These are phyloP conservation scores for Nannochloropsis oceanica DNA, from an alignment of 108 stramenopile species.

Conservation along the genomic window DNA sequence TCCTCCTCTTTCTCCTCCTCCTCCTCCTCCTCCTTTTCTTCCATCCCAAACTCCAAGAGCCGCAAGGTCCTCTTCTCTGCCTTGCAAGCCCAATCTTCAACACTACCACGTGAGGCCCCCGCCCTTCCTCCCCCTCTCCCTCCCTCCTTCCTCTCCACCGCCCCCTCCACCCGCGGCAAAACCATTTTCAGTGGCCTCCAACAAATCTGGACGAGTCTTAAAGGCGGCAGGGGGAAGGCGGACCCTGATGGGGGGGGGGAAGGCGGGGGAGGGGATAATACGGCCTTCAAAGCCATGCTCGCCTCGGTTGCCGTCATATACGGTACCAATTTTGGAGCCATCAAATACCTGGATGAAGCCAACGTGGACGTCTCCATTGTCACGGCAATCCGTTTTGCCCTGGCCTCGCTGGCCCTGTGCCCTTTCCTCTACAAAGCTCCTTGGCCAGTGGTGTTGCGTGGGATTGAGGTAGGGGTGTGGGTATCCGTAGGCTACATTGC, in stretches of 20 bases:
- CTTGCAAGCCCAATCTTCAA: neutral
- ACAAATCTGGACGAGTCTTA: neutral
- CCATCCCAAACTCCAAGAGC: too few relatives aligned
- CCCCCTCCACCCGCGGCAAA: neutral
- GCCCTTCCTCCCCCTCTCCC: neutral
- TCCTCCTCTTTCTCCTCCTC: neutral
- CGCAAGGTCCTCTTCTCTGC: too few relatives aligned
- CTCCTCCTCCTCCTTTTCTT: neutral
- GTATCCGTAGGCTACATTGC: slow-evolving; percentile 66
- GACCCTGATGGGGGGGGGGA: neutral
- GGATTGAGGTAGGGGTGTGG: slow-evolving; percentile 66
- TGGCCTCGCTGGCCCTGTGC: neutral
- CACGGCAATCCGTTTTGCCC: neutral
- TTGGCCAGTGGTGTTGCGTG: slow-evolving; percentile 27
- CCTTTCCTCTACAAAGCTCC: neutral
- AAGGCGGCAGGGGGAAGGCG: neutral
- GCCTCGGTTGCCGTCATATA: neutral
- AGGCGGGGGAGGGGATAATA: neutral
- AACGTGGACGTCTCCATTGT: neutral
- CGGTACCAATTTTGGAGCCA: neutral
- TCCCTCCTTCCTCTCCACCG: neutral
- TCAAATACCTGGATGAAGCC: neutral
- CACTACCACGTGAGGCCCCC: neutral
- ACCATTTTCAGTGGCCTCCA: neutral
- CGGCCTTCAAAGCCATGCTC: neutral